Evolutionary conservation across 306 rosid genomes (phyloP).

Genomic region (Leucaena leucocephala): DNA sequence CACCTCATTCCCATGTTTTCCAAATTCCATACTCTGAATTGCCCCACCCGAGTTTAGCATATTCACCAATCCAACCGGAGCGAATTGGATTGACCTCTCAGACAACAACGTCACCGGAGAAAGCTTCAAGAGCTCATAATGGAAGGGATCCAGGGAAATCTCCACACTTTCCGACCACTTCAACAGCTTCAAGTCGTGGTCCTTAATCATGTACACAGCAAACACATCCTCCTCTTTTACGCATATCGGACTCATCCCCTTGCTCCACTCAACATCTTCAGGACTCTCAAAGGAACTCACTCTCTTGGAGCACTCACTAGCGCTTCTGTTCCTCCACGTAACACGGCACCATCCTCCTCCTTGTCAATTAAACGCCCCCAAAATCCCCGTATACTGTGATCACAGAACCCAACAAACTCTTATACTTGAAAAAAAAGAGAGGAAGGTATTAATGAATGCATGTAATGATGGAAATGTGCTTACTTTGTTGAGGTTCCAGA

Average conservation of each 20-base stretch:
- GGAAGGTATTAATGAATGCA: not conserved
- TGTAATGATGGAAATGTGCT: not conserved
- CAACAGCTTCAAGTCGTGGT: constrained; percentile 55
- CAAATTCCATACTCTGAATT: constrained; percentile 49
- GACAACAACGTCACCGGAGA: constrained; percentile 48
- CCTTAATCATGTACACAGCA: constrained; percentile 57
- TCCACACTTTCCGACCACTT: constrained; percentile 48
- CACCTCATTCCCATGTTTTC: constrained; percentile 41
- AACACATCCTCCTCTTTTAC: constrained; percentile 45
- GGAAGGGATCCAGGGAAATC: constrained; percentile 62
- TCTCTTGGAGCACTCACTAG: constrained; percentile 44
- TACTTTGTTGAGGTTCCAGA: constrained; percentile 86
- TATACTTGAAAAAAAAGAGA: not conserved
- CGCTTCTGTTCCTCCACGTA: constrained; percentile 56
- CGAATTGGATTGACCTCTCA: constrained; percentile 47
- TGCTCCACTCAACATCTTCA: constrained; percentile 65
- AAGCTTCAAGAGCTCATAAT: constrained; percentile 57
- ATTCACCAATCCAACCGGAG: constrained; percentile 70
- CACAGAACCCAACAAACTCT: not conserved
- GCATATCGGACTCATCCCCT: constrained; percentile 49
- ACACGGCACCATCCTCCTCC: constrained; percentile 84
- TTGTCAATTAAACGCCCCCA: constrained; percentile 79
- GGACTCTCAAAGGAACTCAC: constrained; percentile 57
- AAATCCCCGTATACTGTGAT: constrained; percentile 62
- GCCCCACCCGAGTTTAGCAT: constrained; percentile 79